Evolutionary conservation across 768 basidiomycete species (phyloP).

Genomic region (Tricholoma hemisulphureum): DNA sequence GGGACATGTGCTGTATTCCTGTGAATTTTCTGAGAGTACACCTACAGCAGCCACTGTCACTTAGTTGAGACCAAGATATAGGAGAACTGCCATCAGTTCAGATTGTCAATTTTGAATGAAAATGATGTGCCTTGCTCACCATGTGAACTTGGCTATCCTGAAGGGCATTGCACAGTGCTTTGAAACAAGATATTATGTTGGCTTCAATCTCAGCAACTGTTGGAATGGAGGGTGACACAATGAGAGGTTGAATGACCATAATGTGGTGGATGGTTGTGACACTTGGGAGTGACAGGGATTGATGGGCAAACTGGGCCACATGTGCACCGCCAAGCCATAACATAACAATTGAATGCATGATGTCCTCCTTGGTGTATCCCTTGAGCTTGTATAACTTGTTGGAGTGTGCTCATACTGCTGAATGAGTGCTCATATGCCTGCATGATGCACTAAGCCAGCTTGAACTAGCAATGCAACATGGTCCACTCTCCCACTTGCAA

Average conservation of each 20-base stretch:
- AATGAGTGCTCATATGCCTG: conserved; percentile 4
- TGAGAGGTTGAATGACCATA: conserved; percentile 1
- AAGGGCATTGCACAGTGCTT: conserved; percentile 2
- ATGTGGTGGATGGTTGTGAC: conserved; percentile 6
- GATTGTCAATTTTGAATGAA: too few relatives aligned
- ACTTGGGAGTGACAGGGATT: conserved; percentile 13
- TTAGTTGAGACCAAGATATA: background rate
- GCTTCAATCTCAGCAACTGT: background rate
- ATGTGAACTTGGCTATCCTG: conserved; percentile 8
- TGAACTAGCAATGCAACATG: conserved; percentile 10
- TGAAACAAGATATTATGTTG: conserved; percentile 4
- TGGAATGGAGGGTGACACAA: background rate
- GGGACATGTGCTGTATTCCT: too few relatives aligned
- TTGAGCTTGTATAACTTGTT: conserved; percentile 15
- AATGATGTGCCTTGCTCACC: conserved; percentile 9
- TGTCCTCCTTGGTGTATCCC: conserved; percentile 12
- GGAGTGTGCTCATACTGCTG: conserved; percentile 6
- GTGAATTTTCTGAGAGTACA: conserved; percentile 7
- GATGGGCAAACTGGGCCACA: conserved; percentile 12
- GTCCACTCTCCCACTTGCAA: conserved; percentile 11
- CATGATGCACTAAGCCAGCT: conserved; percentile 5
- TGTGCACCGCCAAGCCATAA: too few relatives aligned
- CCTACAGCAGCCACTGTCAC: conserved; percentile 4
- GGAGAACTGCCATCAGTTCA: too few relatives aligned
- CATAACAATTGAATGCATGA: conserved; percentile 9